These are phyloP conservation scores for Geosmithia flava DNA, from an alignment of 2,329 filamentous ascomycete genomes.

Conservation along the genomic window DNA sequence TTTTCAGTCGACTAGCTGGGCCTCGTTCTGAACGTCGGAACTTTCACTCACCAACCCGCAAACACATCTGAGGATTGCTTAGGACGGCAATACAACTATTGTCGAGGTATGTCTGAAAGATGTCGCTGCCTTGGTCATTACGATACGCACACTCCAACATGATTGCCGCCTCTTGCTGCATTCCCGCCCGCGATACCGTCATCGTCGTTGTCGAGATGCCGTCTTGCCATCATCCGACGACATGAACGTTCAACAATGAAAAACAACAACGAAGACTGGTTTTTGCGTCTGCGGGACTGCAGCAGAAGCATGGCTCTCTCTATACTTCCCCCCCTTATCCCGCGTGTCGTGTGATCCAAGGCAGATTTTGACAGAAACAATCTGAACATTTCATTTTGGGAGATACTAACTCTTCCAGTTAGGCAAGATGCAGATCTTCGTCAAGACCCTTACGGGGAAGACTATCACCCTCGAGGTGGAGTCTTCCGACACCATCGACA, in stretches of 20 bases:
- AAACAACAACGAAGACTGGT: neutral
- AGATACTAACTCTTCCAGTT: constrained; percentile 4
- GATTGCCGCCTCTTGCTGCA: neutral
- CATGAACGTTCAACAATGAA: neutral
- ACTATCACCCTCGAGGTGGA: constrained; percentile 99
- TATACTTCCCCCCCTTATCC: constrained; percentile 7
- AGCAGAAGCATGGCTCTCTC: constrained; percentile 14
- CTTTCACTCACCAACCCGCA: constrained; percentile 17
- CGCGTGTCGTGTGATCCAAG: neutral
- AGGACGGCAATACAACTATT: constrained; percentile 48
- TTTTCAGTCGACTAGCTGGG: neutral
- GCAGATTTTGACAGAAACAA: neutral
- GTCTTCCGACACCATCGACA: constrained; percentile 99
- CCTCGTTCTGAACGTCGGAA: neutral
- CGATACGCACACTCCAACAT: neutral
- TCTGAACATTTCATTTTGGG: neutral
- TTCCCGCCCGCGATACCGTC: neutral
- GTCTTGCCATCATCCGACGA: neutral
- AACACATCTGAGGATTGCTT: constrained; percentile 45
- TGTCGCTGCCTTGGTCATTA: constrained; percentile 12
- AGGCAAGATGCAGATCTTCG: constrained; percentile 69
- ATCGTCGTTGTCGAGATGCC: neutral
- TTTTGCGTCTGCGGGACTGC: neutral
- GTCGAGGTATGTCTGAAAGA: constrained; percentile 51
- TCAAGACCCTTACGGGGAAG: constrained; percentile 93